A percentile compares a stretch with the other conserved stretches of the same genome.
These are phyloP conservation scores for Moricandia moricandioides DNA, from an alignment of 345 rosid species.

Conservation along the genomic window DNA sequence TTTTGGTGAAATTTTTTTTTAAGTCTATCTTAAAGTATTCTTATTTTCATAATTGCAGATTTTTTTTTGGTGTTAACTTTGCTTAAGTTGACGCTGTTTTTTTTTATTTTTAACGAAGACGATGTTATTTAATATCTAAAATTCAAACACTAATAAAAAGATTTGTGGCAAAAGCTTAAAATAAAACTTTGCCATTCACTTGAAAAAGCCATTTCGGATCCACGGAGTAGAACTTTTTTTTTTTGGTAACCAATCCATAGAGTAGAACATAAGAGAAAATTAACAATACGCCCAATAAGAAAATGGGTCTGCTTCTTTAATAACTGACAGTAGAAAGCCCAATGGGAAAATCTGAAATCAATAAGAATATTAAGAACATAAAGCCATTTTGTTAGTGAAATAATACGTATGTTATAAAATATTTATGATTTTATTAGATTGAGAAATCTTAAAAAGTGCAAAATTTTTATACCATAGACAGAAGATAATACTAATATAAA, in stretches of 20 bases:
- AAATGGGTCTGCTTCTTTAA: not conserved
- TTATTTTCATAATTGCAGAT: not conserved
- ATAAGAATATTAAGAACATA: not conserved
- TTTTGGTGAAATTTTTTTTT: too few species aligned
- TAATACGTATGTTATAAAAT: too few species aligned
- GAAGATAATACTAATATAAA: too few species aligned
- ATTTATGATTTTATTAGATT: too few species aligned
- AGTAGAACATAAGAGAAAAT: not conserved
- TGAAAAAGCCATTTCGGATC: not conserved
- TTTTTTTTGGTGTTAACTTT: not conserved
- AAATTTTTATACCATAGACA: too few species aligned
- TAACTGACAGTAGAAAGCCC: slow-evolving; percentile 7
- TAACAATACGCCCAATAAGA: not conserved
- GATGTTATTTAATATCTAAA: not conserved
- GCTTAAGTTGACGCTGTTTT: not conserved
- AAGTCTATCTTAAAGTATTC: too few species aligned
- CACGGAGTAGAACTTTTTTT: not conserved
- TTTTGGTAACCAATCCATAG: not conserved
- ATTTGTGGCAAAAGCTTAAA: not conserved
- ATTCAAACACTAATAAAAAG: not conserved
- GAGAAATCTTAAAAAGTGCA: too few species aligned
- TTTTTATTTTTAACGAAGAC: not conserved
- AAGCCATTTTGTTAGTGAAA: not conserved
- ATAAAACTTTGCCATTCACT: not conserved
- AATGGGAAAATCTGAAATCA: not conserved